Conservation (phyloP, 1,139 yeast genomes). For the Saccharomyces hybrid region DNA sequence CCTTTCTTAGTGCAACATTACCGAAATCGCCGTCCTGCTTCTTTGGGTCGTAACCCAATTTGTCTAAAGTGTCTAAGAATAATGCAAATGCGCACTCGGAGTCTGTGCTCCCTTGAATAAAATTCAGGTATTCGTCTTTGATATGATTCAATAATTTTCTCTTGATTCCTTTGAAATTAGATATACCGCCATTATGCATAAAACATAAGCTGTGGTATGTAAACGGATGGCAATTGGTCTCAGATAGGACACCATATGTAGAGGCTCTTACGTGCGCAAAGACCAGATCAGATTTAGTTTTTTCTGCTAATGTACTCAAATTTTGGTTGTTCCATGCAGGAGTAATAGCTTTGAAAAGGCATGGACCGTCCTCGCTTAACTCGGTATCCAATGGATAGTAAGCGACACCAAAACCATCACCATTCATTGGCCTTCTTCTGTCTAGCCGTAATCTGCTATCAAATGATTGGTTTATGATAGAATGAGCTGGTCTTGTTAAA, state of each 20-base stretch:
- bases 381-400: constrained; percentile 63
- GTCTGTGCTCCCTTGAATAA: constrained; percentile 89
- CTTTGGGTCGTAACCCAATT: constrained; percentile 69
- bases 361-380: constrained; percentile 52
- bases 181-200: constrained; percentile 94
- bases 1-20: constrained; percentile 55
- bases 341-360: constrained; percentile 87
- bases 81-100: constrained; percentile 93
- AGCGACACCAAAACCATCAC: constrained; percentile 98
- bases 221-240: constrained; percentile 94
- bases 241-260: constrained; percentile 88
- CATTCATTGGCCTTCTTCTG: constrained; percentile 84
- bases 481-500: constrained; percentile 91
- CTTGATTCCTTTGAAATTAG: constrained; percentile 67
- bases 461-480: constrained; percentile 91
- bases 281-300: constrained; percentile 75
- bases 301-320: constrained; percentile 73
- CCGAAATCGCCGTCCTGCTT: constrained; percentile 42
- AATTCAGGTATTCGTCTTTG: constrained; percentile 70
- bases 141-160: constrained; percentile 63
- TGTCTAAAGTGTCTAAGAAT: constrained; percentile 66
- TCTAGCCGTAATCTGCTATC: constrained; percentile 85
- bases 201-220: constrained; percentile 81
- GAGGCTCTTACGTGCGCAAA: constrained; percentile 97
- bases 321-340: constrained; percentile 98